Conservation (phyloP, 805 yeast species). For the Millerozyma acaciae region DNA sequence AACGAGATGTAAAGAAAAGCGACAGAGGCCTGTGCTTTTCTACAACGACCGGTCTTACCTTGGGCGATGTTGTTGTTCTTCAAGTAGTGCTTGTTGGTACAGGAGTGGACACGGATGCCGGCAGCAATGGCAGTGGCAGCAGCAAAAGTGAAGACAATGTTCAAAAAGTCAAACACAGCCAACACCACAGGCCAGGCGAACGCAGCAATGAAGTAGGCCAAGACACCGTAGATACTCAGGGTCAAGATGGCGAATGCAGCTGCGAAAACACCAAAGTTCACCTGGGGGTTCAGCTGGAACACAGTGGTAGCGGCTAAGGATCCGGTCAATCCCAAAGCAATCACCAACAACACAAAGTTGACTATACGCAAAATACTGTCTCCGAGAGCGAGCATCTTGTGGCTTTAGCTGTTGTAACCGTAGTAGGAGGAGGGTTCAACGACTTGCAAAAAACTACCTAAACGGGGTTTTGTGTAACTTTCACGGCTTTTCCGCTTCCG, state of each 20-base stretch:
- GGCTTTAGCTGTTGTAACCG: background rate
- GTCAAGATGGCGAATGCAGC: slow-evolving; percentile 82
- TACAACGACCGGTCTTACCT: slow-evolving; percentile 82
- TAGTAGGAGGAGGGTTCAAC: too few relatives aligned
- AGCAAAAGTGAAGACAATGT: slow-evolving; percentile 87
- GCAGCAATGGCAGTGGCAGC: slow-evolving; percentile 95
- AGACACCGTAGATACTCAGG: slow-evolving; percentile 72
- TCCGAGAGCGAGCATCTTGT: slow-evolving; percentile 58
- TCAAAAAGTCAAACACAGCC: slow-evolving; percentile 76
- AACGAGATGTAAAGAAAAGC: slow-evolving; percentile 85
- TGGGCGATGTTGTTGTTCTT: slow-evolving; percentile 64
- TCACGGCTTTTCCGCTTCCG: too few relatives aligned
- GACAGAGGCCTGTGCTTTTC: slow-evolving; percentile 84
- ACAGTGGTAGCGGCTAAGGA: slow-evolving; percentile 70
- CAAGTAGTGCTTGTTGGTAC: slow-evolving; percentile 65
- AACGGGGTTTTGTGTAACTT: too few relatives aligned
- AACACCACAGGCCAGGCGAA: slow-evolving; percentile 86
- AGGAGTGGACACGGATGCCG: slow-evolving; percentile 81
- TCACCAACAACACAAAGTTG: slow-evolving; percentile 72
- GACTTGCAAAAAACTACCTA: too few relatives aligned
- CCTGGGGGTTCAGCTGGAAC: slow-evolving; percentile 63
- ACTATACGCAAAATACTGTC: slow-evolving; percentile 72
- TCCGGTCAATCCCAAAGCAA: slow-evolving; percentile 83
- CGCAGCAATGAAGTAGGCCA: slow-evolving; percentile 71
- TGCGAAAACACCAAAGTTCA: slow-evolving; percentile 83